Conservation (phyloP, 2,329 filamentous ascomycete genomes). For the Cryphonectria radicalis region DNA sequence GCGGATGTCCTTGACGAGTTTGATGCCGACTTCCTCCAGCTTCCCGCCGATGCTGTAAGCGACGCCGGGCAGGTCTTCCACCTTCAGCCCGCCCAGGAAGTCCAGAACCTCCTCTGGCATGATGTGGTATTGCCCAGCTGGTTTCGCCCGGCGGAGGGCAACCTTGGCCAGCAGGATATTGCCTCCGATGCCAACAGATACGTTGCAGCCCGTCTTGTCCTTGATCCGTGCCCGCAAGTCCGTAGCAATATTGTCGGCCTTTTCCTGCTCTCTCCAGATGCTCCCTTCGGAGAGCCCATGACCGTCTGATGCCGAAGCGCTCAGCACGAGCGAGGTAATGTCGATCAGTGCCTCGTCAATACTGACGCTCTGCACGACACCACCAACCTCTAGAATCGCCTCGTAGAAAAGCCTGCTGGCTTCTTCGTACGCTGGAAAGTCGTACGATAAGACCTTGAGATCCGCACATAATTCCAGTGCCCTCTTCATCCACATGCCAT, state of each 20-base stretch:
- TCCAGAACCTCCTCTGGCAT: slow-evolving; percentile 78
- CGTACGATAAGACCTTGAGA: slow-evolving; percentile 89
- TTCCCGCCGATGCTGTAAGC: slow-evolving; percentile 87
- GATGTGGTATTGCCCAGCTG: slow-evolving; percentile 88
- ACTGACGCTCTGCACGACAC: slow-evolving; percentile 91
- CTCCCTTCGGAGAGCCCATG: slow-evolving; percentile 67
- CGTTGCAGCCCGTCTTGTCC: slow-evolving; percentile 77
- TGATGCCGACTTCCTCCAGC: slow-evolving; percentile 84
- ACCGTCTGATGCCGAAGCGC: slow-evolving; percentile 68
- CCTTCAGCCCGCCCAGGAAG: slow-evolving; percentile 76
- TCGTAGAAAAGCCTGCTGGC: slow-evolving; percentile 89
- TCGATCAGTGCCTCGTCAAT: slow-evolving; percentile 95
- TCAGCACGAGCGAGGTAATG: slow-evolving; percentile 71
- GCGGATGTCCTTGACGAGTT: slow-evolving; percentile 81
- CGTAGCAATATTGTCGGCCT: slow-evolving; percentile 72
- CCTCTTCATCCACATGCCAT: slow-evolving; percentile 99
- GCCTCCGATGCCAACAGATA: slow-evolving; percentile 88
- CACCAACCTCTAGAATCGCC: slow-evolving; percentile 77
- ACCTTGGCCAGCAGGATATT: slow-evolving; percentile 93
- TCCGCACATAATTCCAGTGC: slow-evolving; percentile 83
- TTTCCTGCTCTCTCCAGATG: slow-evolving; percentile 77
- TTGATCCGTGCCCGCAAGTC: slow-evolving; percentile 72
- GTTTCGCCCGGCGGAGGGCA: slow-evolving; percentile 88
- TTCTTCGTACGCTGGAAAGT: slow-evolving; percentile 93
- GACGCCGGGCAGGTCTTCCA: slow-evolving; percentile 87